Evolutionary conservation across 148 eudicot species (phyloP).

Genomic region (Mesembryanthemum crystallinum): DNA sequence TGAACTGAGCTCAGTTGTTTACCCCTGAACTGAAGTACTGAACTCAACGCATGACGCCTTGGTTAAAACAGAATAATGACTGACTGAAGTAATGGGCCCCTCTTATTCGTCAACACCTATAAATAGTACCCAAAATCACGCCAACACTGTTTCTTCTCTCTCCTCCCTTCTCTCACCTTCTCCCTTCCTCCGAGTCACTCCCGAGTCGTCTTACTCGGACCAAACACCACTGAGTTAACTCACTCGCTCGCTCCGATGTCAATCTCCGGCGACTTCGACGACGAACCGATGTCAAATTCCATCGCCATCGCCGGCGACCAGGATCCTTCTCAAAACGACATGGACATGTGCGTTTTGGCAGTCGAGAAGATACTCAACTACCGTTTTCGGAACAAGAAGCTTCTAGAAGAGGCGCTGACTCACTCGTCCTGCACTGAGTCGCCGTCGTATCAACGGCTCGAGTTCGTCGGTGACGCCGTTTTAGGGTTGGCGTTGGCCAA

Average conservation of each 20-base stretch:
- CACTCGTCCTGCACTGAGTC: slow-evolving; percentile 59
- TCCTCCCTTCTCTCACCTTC: neutral
- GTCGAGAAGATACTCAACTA: slow-evolving; percentile 57
- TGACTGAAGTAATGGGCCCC: too few species aligned
- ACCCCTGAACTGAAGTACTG: too few species aligned
- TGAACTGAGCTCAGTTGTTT: too few species aligned
- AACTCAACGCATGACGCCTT: too few species aligned
- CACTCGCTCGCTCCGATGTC: neutral
- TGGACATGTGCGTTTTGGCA: slow-evolving; percentile 33
- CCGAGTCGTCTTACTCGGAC: too few species aligned
- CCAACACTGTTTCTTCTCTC: too few species aligned
- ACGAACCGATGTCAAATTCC: neutral
- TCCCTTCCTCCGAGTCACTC: neutral
- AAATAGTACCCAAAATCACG: too few species aligned
- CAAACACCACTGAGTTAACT: neutral
- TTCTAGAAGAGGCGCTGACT: slow-evolving; percentile 65
- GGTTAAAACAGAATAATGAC: too few species aligned
- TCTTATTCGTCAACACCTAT: too few species aligned
- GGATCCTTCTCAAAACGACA: slow-evolving; percentile 15
- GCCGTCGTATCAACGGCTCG: slow-evolving; percentile 65
- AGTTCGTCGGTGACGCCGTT: slow-evolving; percentile 84
- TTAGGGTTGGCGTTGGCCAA: slow-evolving; percentile 55
- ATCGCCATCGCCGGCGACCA: neutral
- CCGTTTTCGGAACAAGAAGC: slow-evolving; percentile 44
- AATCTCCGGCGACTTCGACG: neutral